These are phyloP conservation scores for Globisporangium nunn DNA, from an alignment of 352 stramenopile species.

Conservation along the genomic window DNA sequence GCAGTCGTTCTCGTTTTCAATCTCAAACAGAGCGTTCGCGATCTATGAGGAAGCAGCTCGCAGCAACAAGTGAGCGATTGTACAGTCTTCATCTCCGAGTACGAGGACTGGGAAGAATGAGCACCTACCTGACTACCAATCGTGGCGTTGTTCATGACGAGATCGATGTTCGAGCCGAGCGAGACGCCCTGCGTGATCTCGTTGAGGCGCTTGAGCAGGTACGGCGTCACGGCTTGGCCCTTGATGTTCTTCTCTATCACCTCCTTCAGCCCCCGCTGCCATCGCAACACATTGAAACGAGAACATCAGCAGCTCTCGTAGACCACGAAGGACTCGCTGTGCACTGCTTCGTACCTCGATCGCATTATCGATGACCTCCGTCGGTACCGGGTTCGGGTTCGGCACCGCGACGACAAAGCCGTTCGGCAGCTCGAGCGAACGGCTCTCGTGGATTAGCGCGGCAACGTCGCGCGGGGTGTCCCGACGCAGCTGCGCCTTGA, in stretches of 20 bases:
- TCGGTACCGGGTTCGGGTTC: conserved; percentile 83
- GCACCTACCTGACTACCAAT: conserved; percentile 88
- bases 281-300: neutral
- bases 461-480: conserved; percentile 87
- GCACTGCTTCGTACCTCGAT: conserved; percentile 53
- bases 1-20: conserved; percentile 42
- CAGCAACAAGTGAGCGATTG: neutral
- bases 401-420: conserved; percentile 85
- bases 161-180: conserved; percentile 93
- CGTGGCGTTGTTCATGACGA: conserved; percentile 96
- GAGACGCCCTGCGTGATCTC: conserved; percentile 91
- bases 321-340: no score
- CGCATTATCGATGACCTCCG: conserved; percentile 83
- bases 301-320: conserved; percentile 44
- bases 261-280: conserved; percentile 71
- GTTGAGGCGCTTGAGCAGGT: conserved; percentile 84
- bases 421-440: conserved; percentile 73
- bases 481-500: conserved; percentile 77
- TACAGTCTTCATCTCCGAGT: neutral
- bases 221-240: conserved; percentile 94
- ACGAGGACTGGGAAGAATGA: neutral
- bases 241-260: conserved; percentile 78
- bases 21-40: conserved; percentile 51
- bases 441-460: conserved; percentile 72
- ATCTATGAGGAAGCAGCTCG: conserved; percentile 24